These are phyloP conservation scores for Vitis cinerea DNA, from an alignment of 164 flowering plant species.

Conservation along the genomic window DNA sequence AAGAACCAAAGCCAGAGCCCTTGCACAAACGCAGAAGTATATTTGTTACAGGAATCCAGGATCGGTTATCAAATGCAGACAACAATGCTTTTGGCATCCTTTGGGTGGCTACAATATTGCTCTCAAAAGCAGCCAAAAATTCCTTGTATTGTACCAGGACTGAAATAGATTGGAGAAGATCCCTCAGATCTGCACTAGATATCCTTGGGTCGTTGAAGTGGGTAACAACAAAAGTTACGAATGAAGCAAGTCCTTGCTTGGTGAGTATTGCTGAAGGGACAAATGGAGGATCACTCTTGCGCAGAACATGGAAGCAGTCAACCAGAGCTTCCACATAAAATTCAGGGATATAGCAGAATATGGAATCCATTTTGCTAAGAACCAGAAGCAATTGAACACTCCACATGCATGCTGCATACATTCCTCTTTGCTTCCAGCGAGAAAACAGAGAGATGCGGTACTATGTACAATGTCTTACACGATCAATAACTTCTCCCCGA, in stretches of 20 bases:
- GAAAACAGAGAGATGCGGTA: slow-evolving; percentile 70
- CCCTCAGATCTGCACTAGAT: slow-evolving; percentile 81
- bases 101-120: slow-evolving; percentile 68
- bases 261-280: slow-evolving; percentile 69
- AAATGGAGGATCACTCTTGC: slow-evolving; percentile 92
- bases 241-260: slow-evolving; percentile 86
- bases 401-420: slow-evolving; percentile 96
- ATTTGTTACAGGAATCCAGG: slow-evolving; percentile 90
- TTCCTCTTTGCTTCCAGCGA: slow-evolving; percentile 96
- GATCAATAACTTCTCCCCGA: slow-evolving; percentile 80
- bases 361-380: slow-evolving; percentile 73
- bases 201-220: slow-evolving; percentile 92
- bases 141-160: slow-evolving; percentile 87
- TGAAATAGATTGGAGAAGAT: slow-evolving; percentile 91
- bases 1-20: slow-evolving; percentile 81
- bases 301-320: slow-evolving; percentile 90
- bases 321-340: slow-evolving; percentile 90
- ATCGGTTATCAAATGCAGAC: slow-evolving; percentile 84
- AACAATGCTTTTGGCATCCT: slow-evolving; percentile 72
- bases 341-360: slow-evolving; percentile 77
- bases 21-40: slow-evolving; percentile 76
- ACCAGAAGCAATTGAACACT: slow-evolving; percentile 77
- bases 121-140: slow-evolving; percentile 73
- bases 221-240: slow-evolving; percentile 85
- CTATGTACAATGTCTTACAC: slow-evolving; percentile 88